Conservation (phyloP, 371 early-diverging fungal species). For the Funneliformis caledonium region DNA sequence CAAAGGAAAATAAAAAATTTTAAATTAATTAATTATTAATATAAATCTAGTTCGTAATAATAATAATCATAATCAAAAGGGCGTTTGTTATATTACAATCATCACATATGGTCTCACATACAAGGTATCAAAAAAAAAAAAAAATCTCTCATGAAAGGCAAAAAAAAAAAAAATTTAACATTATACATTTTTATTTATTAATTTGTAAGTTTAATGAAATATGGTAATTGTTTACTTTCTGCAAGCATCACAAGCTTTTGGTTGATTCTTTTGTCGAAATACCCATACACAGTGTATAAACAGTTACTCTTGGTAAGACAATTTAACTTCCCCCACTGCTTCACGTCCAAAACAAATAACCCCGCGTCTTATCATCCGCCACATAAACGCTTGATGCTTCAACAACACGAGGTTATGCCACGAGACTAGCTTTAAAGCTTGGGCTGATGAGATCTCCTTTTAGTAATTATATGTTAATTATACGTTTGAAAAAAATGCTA, state of each 20-base stretch:
- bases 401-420: conserved; percentile 25
- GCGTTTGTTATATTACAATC: no score
- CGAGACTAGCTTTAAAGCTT: conserved; percentile 10
- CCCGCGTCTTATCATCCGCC: conserved; percentile 22
- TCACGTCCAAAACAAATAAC: conserved; percentile 8
- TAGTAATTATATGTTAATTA: no score
- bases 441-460: background rate
- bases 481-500: no score
- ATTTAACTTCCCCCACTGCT: conserved; percentile 9
- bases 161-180: no score
- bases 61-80: no score
- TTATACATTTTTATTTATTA: no score
- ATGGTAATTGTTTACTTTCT: conserved; percentile 27
- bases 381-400: background rate
- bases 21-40: no score
- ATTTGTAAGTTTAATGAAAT: background rate
- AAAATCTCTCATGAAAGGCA: no score
- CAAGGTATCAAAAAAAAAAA: no score
- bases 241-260: conserved; percentile 31
- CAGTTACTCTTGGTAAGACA: conserved; percentile 7
- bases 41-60: no score
- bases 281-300: conserved; percentile 18
- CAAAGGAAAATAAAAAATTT: background rate
- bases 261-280: background rate
- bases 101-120: no score